Conservation (phyloP, 371 early-diverging fungal genomes). For the Coemansia sp. region DNA sequence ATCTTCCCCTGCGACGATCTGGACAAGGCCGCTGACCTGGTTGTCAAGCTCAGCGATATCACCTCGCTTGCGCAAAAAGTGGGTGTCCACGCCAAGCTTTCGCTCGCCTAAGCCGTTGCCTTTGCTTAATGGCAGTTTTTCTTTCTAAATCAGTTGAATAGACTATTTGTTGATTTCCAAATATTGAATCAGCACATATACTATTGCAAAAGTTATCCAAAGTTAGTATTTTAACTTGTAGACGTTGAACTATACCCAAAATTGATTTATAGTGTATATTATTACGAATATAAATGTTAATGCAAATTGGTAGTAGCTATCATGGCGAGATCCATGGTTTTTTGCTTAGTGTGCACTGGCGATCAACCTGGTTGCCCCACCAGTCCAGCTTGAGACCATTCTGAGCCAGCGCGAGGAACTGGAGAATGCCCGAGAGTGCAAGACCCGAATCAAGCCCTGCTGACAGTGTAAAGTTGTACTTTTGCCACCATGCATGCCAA, state of each 20-base stretch:
- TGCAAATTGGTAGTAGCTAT: neutral
- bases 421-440: constrained; percentile 53
- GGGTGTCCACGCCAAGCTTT: constrained; percentile 48
- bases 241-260: no score
- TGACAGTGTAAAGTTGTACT: constrained; percentile 73
- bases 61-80: constrained; percentile 49
- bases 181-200: neutral
- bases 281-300: neutral
- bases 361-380: constrained; percentile 53
- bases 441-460: constrained; percentile 74
- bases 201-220: no score
- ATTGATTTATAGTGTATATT: neutral
- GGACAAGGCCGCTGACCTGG: constrained; percentile 92
- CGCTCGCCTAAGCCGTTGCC: constrained; percentile 24
- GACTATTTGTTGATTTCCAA: neutral
- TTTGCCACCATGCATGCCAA: constrained; percentile 63
- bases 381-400: constrained; percentile 50
- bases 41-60: constrained; percentile 83
- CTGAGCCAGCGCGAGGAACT: constrained; percentile 49
- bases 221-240: no score
- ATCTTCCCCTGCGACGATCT: constrained; percentile 93
- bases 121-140: neutral
- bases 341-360: constrained; percentile 41
- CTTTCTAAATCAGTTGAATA: neutral
- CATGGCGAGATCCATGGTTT: constrained; percentile 30